These are phyloP conservation scores for Larix kaempferi DNA, from an alignment of 75 land plant genomes.

Conservation along the genomic window DNA sequence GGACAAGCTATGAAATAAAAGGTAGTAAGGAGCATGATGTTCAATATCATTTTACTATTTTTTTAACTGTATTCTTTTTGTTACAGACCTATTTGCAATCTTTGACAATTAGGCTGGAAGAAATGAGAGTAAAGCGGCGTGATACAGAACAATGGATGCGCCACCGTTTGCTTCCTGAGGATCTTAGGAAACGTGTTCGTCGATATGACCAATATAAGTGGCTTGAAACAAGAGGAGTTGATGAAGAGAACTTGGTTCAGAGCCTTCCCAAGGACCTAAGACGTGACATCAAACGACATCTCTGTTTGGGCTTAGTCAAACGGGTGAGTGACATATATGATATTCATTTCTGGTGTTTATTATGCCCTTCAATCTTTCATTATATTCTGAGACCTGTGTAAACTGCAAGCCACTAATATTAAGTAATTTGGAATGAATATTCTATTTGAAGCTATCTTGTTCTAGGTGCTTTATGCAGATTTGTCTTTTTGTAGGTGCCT, in stretches of 20 bases:
- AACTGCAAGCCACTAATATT: not conserved
- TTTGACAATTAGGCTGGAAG: slow-evolving; percentile 55
- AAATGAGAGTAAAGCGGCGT: slow-evolving; percentile 66
- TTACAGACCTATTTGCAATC: slow-evolving; percentile 66
- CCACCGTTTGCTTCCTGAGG: slow-evolving; percentile 61
- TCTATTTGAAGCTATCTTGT: not conserved
- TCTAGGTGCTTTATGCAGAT: not conserved
- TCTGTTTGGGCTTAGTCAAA: slow-evolving; percentile 61
- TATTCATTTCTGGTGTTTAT: slow-evolving; percentile 1
- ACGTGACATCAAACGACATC: slow-evolving; percentile 67
- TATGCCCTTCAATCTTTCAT: not conserved
- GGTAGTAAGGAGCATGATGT: not conserved
- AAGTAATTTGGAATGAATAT: not conserved
- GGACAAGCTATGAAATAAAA: not conserved
- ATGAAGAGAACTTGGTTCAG: slow-evolving; percentile 53
- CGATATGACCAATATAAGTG: slow-evolving; percentile 70
- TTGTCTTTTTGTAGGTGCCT: slow-evolving; percentile 50
- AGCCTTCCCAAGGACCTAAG: slow-evolving; percentile 63
- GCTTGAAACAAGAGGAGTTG: slow-evolving; percentile 71
- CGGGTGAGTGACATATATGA: slow-evolving; percentile 49
- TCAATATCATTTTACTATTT: not conserved
- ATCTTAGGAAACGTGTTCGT: slow-evolving; percentile 48
- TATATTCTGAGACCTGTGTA: slow-evolving; percentile 3
- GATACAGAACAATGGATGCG: slow-evolving; percentile 80
- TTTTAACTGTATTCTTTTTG: not conserved